Conservation (phyloP, 1,284 basidiomycete species). For the Retiboletus flavoniger region DNA sequence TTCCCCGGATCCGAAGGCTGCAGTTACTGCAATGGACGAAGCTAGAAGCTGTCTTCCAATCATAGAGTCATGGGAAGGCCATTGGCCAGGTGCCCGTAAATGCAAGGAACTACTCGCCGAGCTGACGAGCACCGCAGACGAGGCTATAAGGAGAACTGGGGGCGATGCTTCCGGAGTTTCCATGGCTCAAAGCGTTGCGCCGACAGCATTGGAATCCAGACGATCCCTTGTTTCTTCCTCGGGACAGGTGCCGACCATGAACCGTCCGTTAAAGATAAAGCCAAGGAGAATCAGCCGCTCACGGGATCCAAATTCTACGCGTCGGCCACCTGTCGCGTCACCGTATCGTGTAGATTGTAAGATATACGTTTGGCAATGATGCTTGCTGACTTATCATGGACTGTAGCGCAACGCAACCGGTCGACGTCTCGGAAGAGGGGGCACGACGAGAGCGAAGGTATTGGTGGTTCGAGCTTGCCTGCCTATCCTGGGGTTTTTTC, state of each 20-base stretch:
- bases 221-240: conserved; percentile 39
- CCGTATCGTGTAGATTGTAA: conserved; percentile 69
- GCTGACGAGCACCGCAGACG: conserved; percentile 63
- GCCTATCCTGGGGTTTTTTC: conserved; percentile 53
- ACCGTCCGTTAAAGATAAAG: conserved; percentile 54
- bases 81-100: conserved; percentile 86
- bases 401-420: conserved; percentile 60
- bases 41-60: conserved; percentile 72
- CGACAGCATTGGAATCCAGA: conserved; percentile 45
- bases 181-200: conserved; percentile 35
- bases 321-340: conserved; percentile 59
- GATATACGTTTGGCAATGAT: conserved; percentile 4
- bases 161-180: conserved; percentile 28
- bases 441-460: conserved; percentile 58
- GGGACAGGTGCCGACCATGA: conserved; percentile 34
- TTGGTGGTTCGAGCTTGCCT: conserved; percentile 35
- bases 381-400: conserved; percentile 28
- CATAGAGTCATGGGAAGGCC: conserved; percentile 79
- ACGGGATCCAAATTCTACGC: conserved; percentile 57
- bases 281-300: conserved; percentile 54
- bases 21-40: conserved; percentile 76
- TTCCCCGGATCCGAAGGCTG: conserved; percentile 64
- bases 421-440: conserved; percentile 73
- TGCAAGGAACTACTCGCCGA: conserved; percentile 77
- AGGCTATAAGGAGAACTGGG: conserved; percentile 52